phyloP scores from a whole-genome alignment of 306 rosid genomes.

The Vigna reflexopilosa region DNA sequence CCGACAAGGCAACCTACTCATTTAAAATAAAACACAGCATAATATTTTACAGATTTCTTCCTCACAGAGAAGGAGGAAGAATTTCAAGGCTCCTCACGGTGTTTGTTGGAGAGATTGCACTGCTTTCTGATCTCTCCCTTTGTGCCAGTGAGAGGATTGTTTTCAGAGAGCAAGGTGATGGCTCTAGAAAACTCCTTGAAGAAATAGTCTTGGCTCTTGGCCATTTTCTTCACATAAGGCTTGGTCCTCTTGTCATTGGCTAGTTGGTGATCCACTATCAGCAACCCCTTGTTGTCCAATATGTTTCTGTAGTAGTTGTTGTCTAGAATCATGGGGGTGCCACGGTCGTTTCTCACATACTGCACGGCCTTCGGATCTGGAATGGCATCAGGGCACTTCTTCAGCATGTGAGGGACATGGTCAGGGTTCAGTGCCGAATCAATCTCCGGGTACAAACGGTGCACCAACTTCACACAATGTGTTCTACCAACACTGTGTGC shows the following conservation, averaged over 20 bases:
- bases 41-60: slow-evolving; percentile 44
- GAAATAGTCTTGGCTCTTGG: slow-evolving; percentile 90
- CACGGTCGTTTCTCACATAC: slow-evolving; percentile 95
- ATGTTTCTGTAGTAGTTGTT: slow-evolving; percentile 97
- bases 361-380: slow-evolving; percentile 98
- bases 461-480: slow-evolving; percentile 94
- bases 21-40: slow-evolving; percentile 9
- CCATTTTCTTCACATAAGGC: slow-evolving; percentile 97
- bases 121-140: slow-evolving; percentile 93
- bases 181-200: slow-evolving; percentile 87
- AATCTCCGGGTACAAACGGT: slow-evolving; percentile 94
- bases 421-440: slow-evolving; percentile 79
- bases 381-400: slow-evolving; percentile 91
- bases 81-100: slow-evolving; percentile 51
- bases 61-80: slow-evolving; percentile 42
- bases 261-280: slow-evolving; percentile 84
- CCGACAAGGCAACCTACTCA: background rate
- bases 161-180: slow-evolving; percentile 80
- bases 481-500: slow-evolving; percentile 97
- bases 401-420: slow-evolving; percentile 88
- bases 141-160: slow-evolving; percentile 91
- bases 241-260: slow-evolving; percentile 89
- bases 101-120: slow-evolving; percentile 88
- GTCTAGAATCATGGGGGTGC: slow-evolving; percentile 92
- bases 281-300: slow-evolving; percentile 87